Evolutionary conservation across 2,329 filamentous ascomycete species (phyloP), one percentile per base, ranked within the genome.

Genomic region (Tolypocladium sp.): DNA sequence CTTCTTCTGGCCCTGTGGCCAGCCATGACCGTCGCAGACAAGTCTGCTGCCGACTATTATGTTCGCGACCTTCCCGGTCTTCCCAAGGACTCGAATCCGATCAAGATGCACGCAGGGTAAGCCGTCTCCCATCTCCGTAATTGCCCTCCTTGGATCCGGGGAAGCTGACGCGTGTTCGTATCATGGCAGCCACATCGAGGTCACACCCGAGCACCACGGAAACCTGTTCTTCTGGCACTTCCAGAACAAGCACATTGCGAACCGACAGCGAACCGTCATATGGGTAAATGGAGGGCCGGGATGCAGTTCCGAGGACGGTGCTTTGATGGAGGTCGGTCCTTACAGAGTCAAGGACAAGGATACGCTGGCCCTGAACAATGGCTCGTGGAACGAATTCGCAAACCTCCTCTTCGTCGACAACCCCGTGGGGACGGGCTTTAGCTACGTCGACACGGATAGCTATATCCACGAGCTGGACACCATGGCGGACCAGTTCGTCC

Each of bases 191-290:
- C 94, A 99, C 77, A 88, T 99, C 73, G 92, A 97, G 76, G 82
- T 99, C 68, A 89, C 87, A 40, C 84, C 89, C 25, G 87, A 91
- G 65, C 84, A 89, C 72, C 91, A 97, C 71, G 93, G 91, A 66
- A 96, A 97, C 74, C 77, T 99, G 22, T 99, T 97, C 80, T 99
- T 99, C 80, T 99, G 94, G 94, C 91, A 97, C 70, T 97, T 90
- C 71, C 86, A 96, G 71, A 97, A 97, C 71, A 84, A 90, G 66
- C 94, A 99, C 73, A 96, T 99, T 65, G 93, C 92, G 59, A 90
- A 97, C 71, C 85, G 83, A 67, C 90, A 94, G 72, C 85, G 94
- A 60, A 96, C 92, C 3, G 89, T 99, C 13, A 87, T 99, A 69
- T 99, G 95, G 94, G 77, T 99, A 60, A 99, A 99, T 71, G 95